Conservation (phyloP, 164 flowering plant genomes). For the Stephania yunnanensis region DNA sequence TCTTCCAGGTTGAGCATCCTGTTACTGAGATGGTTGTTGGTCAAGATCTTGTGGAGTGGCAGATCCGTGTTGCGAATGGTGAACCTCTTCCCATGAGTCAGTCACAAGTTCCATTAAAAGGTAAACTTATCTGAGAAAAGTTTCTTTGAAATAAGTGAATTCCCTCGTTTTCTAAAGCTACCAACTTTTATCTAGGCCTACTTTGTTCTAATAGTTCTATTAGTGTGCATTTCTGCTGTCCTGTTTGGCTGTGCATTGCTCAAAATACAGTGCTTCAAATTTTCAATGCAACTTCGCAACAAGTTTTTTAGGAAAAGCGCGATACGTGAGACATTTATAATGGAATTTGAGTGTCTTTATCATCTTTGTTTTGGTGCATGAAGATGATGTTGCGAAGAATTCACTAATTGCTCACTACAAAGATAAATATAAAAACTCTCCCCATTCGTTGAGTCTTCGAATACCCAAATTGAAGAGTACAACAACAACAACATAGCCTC, state of each 20-base stretch:
- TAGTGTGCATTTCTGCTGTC: neutral
- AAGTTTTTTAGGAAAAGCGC: neutral
- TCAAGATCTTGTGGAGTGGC: conserved; percentile 99
- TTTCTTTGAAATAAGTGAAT: neutral
- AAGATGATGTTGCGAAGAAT: no score
- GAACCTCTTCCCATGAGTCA: conserved; percentile 84
- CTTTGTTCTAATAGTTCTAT: neutral
- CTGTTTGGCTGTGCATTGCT: neutral
- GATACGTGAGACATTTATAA: neutral
- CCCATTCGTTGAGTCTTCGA: neutral
- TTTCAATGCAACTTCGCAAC: neutral
- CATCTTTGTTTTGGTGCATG: neutral
- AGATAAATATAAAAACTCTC: neutral
- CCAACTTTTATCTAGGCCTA: neutral
- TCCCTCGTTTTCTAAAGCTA: neutral
- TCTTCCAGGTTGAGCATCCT: conserved; percentile 93
- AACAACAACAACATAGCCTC: no score
- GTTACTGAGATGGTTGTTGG: conserved; percentile 99
- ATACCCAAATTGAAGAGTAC: neutral
- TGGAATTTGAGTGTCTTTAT: neutral
- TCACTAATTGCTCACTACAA: no score
- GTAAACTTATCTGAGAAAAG: conserved; percentile 24
- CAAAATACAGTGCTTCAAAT: neutral
- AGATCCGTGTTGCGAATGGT: conserved; percentile 94
- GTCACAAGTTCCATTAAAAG: conserved; percentile 75